Evolutionary conservation across 1,284 basidiomycete genomes (phyloP).

Genomic region (Ceratobasidium theobromae): DNA sequence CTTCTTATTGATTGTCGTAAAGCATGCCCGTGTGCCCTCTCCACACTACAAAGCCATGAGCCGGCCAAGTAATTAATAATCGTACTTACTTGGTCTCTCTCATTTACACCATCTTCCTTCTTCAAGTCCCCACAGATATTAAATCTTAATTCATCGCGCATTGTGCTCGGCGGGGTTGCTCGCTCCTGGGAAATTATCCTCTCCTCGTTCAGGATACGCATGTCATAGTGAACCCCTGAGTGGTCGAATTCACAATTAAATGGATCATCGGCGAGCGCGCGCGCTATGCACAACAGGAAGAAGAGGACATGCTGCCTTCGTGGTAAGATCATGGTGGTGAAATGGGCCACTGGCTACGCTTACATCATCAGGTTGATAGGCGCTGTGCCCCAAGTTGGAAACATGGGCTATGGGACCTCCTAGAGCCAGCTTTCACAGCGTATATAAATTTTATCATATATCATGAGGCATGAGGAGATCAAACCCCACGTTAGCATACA

Average conservation of each 20-base stretch:
- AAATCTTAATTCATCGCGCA: conserved; percentile 54
- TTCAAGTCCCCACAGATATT: conserved; percentile 64
- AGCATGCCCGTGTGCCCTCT: conserved; percentile 65
- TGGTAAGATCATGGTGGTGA: conserved; percentile 29
- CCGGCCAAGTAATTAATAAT: neutral
- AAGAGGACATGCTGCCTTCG: conserved; percentile 11
- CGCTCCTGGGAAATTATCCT: conserved; percentile 49
- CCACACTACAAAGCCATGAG: conserved; percentile 55
- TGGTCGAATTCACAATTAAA: conserved; percentile 59
- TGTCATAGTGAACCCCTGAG: conserved; percentile 57
- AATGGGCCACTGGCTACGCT: conserved; percentile 2
- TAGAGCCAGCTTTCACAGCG: neutral
- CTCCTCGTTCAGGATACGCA: conserved; percentile 55
- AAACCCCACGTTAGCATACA: no score
- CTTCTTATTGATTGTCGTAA: conserved; percentile 66
- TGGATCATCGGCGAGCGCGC: conserved; percentile 43
- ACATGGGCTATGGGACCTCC: neutral
- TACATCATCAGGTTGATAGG: conserved; percentile 19
- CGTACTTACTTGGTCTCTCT: conserved; percentile 65
- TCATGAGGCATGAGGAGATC: no score
- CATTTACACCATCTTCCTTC: conserved; percentile 49
- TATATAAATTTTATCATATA: neutral
- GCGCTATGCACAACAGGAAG: conserved; percentile 43
- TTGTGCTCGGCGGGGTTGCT: conserved; percentile 53
- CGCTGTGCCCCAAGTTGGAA: neutral